A percentile compares a stretch with the other conserved stretches of the same genome.
Evolutionary conservation across 768 basidiomycete genomes (phyloP).

Genomic region (Serendipita sp.): DNA sequence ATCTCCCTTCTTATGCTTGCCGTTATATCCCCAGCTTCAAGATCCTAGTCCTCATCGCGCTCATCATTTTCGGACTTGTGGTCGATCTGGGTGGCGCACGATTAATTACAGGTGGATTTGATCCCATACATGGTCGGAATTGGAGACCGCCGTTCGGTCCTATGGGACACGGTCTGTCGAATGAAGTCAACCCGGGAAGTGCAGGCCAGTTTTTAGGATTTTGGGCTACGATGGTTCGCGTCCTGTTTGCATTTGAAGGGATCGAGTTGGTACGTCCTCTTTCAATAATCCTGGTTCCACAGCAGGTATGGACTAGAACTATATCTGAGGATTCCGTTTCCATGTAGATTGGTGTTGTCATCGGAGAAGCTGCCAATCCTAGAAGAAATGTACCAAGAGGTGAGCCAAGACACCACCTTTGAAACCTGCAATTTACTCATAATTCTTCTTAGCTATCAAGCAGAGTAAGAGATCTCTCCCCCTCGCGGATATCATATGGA

Average conservation of each 20-base stretch:
- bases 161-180: neutral
- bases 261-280: neutral
- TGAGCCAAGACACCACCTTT: neutral
- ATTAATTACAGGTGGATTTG: neutral
- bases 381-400: neutral
- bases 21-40: neutral
- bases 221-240: neutral
- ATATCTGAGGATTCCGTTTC: too few species aligned
- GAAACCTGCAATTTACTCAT: neutral
- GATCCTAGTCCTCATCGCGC: neutral
- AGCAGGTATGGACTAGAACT: too few species aligned
- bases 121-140: neutral
- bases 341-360: neutral
- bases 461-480: neutral
- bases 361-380: neutral
- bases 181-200: neutral
- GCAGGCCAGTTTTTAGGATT: neutral
- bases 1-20: too few species aligned
- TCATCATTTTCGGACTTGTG: neutral
- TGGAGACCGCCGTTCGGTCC: neutral
- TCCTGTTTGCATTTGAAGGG: neutral
- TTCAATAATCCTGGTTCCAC: neutral
- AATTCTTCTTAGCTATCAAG: neutral
- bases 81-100: neutral
- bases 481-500: neutral